phyloP scores from a whole-genome alignment of 371 early-diverging fungal genomes.

The Rhizopus microsporus region DNA sequence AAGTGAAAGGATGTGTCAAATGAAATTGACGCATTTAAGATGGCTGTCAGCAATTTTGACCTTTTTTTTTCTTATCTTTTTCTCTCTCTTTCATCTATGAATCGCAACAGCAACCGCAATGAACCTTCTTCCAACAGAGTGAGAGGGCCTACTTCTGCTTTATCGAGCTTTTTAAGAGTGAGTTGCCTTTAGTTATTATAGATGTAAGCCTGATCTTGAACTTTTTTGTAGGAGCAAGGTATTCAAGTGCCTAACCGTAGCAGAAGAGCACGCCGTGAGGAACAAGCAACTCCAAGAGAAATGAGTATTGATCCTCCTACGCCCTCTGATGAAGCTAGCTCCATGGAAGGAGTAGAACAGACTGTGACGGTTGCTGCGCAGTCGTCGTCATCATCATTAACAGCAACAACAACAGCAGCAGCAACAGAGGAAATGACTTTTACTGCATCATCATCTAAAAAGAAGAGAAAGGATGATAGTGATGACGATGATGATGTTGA shows the following conservation, averaged over 20 bases:
- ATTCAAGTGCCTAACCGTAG: conserved; percentile 61
- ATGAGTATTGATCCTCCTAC: not conserved
- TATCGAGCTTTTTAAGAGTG: conserved; percentile 66
- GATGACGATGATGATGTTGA: conserved; percentile 45
- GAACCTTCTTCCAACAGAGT: conserved; percentile 41
- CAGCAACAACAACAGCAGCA: not conserved
- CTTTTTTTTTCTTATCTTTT: not conserved
- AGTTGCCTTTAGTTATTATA: not conserved
- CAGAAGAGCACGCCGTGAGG: conserved; percentile 22
- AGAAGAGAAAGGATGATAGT: conserved; percentile 27
- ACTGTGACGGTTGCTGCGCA: conserved; percentile 24
- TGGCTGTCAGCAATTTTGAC: not conserved
- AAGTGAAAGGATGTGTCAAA: not conserved
- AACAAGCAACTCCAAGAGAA: not conserved
- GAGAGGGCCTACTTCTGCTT: conserved; percentile 70
- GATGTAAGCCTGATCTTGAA: not conserved
- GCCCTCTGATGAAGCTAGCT: conserved; percentile 3
- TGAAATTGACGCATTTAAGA: not conserved
- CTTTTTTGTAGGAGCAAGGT: conserved; percentile 58
- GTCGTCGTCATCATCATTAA: conserved; percentile 1
- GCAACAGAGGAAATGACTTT: not conserved
- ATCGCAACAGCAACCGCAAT: conserved; percentile 3
- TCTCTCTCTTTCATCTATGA: not conserved
- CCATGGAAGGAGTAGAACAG: conserved; percentile 4
- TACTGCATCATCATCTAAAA: not conserved